Evolutionary conservation across 805 yeast species (phyloP).

Genomic region (Spathaspora passalidarum): DNA sequence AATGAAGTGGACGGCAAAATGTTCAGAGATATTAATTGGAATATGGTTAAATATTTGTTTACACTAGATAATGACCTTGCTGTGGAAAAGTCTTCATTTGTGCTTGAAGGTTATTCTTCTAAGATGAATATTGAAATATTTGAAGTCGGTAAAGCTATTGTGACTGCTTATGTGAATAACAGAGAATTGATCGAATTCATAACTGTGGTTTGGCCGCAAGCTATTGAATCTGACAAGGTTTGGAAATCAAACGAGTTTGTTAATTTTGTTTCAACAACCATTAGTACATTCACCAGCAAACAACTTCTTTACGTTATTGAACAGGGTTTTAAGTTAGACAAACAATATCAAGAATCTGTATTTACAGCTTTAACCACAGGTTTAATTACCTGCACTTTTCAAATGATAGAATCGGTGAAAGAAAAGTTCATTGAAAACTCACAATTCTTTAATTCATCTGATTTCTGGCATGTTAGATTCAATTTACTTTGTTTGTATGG

Average conservation of each 20-base stretch:
- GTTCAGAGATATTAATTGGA: constrained; percentile 34
- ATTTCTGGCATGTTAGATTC: constrained; percentile 47
- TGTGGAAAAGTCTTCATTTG: constrained; percentile 26
- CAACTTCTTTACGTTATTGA: constrained; percentile 27
- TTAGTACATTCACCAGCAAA: constrained; percentile 44
- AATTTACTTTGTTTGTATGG: constrained; percentile 44
- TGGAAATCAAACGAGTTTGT: constrained; percentile 31
- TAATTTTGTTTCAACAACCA: constrained; percentile 34
- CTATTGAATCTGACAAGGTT: constrained; percentile 13
- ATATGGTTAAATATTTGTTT: constrained; percentile 45
- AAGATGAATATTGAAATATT: neutral
- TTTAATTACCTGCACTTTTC: constrained; percentile 28
- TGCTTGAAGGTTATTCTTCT: neutral
- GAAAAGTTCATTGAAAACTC: constrained; percentile 7
- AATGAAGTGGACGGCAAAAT: constrained; percentile 21
- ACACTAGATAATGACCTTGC: constrained; percentile 59
- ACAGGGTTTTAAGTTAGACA: constrained; percentile 1
- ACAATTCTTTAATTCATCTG: constrained; percentile 14
- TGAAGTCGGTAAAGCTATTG: constrained; percentile 27
- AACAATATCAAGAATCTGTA: constrained; percentile 11
- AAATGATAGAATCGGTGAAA: constrained; percentile 15
- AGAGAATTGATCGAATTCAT: constrained; percentile 56
- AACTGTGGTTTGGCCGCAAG: constrained; percentile 39
- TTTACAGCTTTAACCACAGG: constrained; percentile 34
- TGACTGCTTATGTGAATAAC: constrained; percentile 49